These are phyloP conservation scores for Solanum hybrid DNA, from an alignment of 305 asterid genomes.

Conservation along the genomic window DNA sequence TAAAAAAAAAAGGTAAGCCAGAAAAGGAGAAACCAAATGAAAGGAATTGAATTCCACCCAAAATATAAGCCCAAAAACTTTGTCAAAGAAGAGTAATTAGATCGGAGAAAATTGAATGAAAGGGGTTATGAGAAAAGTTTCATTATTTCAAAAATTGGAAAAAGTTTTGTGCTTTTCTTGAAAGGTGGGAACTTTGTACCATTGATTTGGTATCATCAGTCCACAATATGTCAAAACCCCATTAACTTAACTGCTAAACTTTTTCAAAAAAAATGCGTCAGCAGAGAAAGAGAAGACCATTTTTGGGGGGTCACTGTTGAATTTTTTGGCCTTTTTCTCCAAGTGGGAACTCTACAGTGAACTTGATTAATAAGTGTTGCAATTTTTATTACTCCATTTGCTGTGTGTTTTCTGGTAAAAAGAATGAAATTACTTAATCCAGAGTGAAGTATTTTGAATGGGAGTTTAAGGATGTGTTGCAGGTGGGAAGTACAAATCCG, in stretches of 20 bases:
- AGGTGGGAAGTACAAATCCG: slow-evolving; percentile 8
- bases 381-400: not conserved
- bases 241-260: slow-evolving; percentile 15
- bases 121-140: not conserved
- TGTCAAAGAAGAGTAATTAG: slow-evolving; percentile 7
- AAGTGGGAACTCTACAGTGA: not conserved
- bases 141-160: slow-evolving; percentile 15
- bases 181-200: slow-evolving; percentile 33
- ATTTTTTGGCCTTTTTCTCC: slow-evolving; percentile 10
- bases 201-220: slow-evolving; percentile 25
- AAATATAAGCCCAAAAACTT: slow-evolving; percentile 18
- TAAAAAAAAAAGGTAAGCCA: not conserved
- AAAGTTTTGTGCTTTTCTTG: slow-evolving; percentile 26
- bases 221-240: slow-evolving; percentile 39
- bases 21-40: slow-evolving; percentile 19
- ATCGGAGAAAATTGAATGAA: slow-evolving; percentile 4
- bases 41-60: slow-evolving; percentile 43
- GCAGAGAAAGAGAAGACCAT: slow-evolving; percentile 7
- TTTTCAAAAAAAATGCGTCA: slow-evolving; percentile 22
- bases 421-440: not conserved
- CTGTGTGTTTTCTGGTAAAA: not conserved
- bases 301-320: slow-evolving; percentile 9
- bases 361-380: not conserved
- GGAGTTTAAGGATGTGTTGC: slow-evolving; percentile 9
- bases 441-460: not conserved